phyloP scores from a whole-genome alignment of 495 filamentous ascomycete genomes.

The Aspergillus conjunctus region DNA sequence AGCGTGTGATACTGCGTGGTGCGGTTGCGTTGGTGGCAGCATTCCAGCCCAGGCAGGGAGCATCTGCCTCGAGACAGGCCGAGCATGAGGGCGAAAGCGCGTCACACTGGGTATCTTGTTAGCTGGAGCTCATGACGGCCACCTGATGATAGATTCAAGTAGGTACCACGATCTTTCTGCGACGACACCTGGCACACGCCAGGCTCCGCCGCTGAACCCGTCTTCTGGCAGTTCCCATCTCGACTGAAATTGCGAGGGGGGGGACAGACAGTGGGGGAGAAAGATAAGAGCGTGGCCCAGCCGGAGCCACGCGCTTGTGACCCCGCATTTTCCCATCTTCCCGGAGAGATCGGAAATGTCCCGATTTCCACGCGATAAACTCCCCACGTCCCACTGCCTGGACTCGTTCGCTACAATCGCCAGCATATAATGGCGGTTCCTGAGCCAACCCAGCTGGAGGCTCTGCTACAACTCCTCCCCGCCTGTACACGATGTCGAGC shows the following conservation, averaged over 20 bases:
- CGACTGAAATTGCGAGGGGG: too few species aligned
- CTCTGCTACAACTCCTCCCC: not conserved
- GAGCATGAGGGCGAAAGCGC: conserved; percentile 1
- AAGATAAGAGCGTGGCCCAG: too few species aligned
- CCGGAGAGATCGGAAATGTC: too few species aligned
- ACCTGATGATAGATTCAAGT: too few species aligned
- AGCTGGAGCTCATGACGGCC: too few species aligned
- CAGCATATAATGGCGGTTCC: not conserved
- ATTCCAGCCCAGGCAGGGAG: conserved; percentile 7
- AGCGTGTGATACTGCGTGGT: conserved; percentile 3
- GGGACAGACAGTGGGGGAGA: not conserved
- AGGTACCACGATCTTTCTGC: conserved; percentile 1
- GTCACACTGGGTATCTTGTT: not conserved
- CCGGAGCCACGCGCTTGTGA: too few species aligned
- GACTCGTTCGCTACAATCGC: not conserved
- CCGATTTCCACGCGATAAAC: too few species aligned
- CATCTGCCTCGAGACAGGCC: not conserved
- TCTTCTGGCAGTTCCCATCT: not conserved
- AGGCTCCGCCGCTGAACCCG: not conserved
- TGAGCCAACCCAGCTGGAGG: not conserved
- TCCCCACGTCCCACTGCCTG: too few species aligned
- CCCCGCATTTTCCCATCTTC: too few species aligned
- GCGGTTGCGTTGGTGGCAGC: conserved; percentile 7
- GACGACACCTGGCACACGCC: not conserved
- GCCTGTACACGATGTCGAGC: not conserved